A percentile compares a stretch with the other conserved stretches of the same genome.
Evolutionary conservation across 1,284 basidiomycete species (phyloP).

Genomic region (Cryptococcus amylolentus): DNA sequence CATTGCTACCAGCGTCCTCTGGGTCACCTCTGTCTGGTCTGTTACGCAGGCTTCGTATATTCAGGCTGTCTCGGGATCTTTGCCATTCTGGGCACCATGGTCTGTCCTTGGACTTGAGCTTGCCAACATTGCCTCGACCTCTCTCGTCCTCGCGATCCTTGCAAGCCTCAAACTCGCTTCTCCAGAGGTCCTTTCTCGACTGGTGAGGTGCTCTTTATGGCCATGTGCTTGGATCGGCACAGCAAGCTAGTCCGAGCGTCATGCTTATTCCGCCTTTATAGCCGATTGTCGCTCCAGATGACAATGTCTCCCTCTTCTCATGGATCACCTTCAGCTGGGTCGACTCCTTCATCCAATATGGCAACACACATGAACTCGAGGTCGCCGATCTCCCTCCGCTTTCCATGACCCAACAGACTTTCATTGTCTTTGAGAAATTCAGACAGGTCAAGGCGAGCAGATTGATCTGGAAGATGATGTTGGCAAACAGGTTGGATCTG

Average conservation of each 20-base stretch:
- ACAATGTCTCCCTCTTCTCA: slow-evolving; percentile 68
- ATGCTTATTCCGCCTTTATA: background rate
- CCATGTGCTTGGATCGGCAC: too few species aligned
- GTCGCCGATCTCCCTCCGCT: slow-evolving; percentile 69
- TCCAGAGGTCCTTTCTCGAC: slow-evolving; percentile 27
- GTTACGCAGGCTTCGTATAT: slow-evolving; percentile 29
- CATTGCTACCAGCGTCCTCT: slow-evolving; percentile 30
- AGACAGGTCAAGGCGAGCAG: slow-evolving; percentile 43
- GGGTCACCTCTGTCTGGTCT: slow-evolving; percentile 21
- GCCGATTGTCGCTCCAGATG: slow-evolving; percentile 54
- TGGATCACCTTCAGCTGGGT: slow-evolving; percentile 76
- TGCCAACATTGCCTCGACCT: slow-evolving; percentile 19
- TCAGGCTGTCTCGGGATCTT: slow-evolving; percentile 15
- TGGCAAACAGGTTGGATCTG: slow-evolving; percentile 69
- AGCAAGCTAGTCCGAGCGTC: background rate
- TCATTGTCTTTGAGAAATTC: slow-evolving; percentile 62
- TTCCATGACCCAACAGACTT: slow-evolving; percentile 65
- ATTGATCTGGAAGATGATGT: slow-evolving; percentile 62
- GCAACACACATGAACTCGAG: slow-evolving; percentile 61
- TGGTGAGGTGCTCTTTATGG: slow-evolving; percentile 21
- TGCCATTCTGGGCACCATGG: slow-evolving; percentile 34
- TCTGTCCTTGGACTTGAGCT: slow-evolving; percentile 25
- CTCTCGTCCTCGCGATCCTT: slow-evolving; percentile 23
- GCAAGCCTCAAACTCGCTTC: slow-evolving; percentile 34
- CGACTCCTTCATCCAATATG: slow-evolving; percentile 62